Conservation (phyloP, 2,329 filamentous ascomycete genomes). For the Xylaria sp. region DNA sequence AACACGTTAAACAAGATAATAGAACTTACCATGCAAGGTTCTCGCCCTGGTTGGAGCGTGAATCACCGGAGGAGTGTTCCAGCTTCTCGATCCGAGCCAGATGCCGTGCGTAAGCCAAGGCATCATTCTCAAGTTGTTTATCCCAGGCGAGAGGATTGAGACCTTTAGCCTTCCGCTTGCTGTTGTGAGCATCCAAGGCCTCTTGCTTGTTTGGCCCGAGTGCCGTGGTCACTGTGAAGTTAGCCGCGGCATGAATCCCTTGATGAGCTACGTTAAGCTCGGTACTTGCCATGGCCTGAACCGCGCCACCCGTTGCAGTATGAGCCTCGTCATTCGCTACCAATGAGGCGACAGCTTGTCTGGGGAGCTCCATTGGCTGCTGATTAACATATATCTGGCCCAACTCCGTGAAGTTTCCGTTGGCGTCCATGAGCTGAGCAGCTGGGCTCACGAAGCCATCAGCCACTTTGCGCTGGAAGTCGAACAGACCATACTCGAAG, state of each 20-base stretch:
- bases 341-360: slow-evolving; percentile 15
- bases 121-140: slow-evolving; percentile 36
- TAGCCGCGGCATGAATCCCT: not conserved
- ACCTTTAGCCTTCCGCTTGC: slow-evolving; percentile 36
- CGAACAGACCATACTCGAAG: slow-evolving; percentile 52
- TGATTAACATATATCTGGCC: slow-evolving; percentile 35
- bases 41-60: slow-evolving; percentile 42
- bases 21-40: slow-evolving; percentile 42
- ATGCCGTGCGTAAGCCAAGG: slow-evolving; percentile 39
- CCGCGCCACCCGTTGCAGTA: no score
- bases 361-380: slow-evolving; percentile 34
- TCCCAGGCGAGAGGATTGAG: slow-evolving; percentile 40
- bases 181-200: slow-evolving; percentile 40
- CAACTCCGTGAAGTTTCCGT: slow-evolving; percentile 47
- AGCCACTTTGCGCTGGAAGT: slow-evolving; percentile 49
- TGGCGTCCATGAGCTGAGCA: slow-evolving; percentile 51
- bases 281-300: no score
- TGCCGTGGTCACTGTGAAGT: slow-evolving; percentile 25
- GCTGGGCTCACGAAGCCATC: slow-evolving; percentile 53
- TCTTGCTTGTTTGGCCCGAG: slow-evolving; percentile 34
- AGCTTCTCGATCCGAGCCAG: slow-evolving; percentile 39
- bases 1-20: slow-evolving; percentile 2
- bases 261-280: not conserved
- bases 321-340: not conserved
- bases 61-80: slow-evolving; percentile 38